Base-by-base conservation (phyloP, 2,329 filamentous ascomycete genomes). In the Fusarium pseudocircinatum region DNA sequence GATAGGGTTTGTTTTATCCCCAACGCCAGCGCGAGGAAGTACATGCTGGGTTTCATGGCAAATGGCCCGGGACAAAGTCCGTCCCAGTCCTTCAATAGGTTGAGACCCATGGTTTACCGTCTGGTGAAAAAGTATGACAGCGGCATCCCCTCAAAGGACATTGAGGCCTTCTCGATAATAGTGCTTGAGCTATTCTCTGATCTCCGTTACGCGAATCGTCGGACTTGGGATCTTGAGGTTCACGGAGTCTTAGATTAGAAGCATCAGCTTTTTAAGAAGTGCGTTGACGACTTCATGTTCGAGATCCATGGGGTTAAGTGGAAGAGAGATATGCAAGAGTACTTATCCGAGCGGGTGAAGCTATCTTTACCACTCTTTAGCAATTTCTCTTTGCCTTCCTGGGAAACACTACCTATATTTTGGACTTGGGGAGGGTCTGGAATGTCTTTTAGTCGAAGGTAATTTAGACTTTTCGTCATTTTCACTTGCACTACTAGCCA, bases 1-100 rank as follows among this genome's bases (percentile, higher is more conserved):
- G 36, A 60, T 11, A 47, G 54, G 16, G 18, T n/a, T 18, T 72
- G 69, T 34, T 72, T 72, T 24, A 24, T 46, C 24, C 63, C 54
- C 3, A 46, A 47, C 16, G 28, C 46, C 16, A 50, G 52, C 20
- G 69, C 54, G 4, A 12, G 18, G 2, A 40, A 46, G 5, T 69
- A 72, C 13, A 53, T 72, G n/a, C 15, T 13, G 4, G 46, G 10
- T 1, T 50, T 72, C 22, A 16, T 71, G 4, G 12, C 8, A 16
- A 22, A 40, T 4, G 10, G 4, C 5, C 34, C 34, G 3, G 16
- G 7, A 9, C 30, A 30, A 39, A 7, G 11, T n/a, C n/a, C n/a
- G n/a, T n/a, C n/a, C n/a, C 13, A 20, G 9, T 28, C 12, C 7
- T 4, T 3, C 14, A 1, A 24, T 6, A 7, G 4, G 7, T 20